These are phyloP conservation scores for Nicotiana knightiana DNA, from an alignment of 257 asterid genomes.

Conservation along the genomic window DNA sequence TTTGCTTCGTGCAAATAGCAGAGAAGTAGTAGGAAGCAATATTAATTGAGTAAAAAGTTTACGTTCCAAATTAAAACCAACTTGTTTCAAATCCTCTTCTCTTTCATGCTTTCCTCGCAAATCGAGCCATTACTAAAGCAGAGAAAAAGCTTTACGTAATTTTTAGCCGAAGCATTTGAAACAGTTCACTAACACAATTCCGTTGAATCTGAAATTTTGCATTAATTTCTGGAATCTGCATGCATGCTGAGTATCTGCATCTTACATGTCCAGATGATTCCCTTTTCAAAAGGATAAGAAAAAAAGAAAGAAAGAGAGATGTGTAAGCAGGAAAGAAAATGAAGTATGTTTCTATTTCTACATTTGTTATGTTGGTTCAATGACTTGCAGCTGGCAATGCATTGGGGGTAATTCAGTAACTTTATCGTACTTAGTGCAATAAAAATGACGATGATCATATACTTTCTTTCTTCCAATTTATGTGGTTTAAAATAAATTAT, in stretches of 20 bases:
- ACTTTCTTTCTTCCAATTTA: too few relatives aligned
- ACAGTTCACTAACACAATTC: not conserved
- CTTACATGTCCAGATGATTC: not conserved
- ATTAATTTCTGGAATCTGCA: not conserved
- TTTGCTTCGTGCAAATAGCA: not conserved
- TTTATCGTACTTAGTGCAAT: conserved; percentile 15
- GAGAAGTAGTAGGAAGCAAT: too few relatives aligned
- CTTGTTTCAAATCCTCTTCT: not conserved
- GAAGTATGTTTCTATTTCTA: not conserved
- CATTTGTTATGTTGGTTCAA: not conserved
- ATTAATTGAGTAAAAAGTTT: not conserved
- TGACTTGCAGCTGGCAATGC: conserved; percentile 12
- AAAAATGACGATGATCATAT: not conserved
- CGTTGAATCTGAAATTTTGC: not conserved
- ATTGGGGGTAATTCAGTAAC: not conserved
- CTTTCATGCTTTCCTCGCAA: not conserved
- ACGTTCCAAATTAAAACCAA: not conserved
- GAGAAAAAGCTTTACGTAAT: not conserved
- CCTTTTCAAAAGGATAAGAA: not conserved
- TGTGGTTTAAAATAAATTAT: too few relatives aligned
- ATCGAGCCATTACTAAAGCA: not conserved
- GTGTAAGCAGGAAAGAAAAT: not conserved
- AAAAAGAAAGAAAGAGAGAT: not conserved
- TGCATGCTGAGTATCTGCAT: conserved; percentile 1
- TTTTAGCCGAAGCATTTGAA: not conserved